Percentiles rank a stretch among this genome's conserved stretches.
phyloP scores from a whole-genome alignment of 2,329 filamentous ascomycete genomes.

The Colletotrichum eremochloae region DNA sequence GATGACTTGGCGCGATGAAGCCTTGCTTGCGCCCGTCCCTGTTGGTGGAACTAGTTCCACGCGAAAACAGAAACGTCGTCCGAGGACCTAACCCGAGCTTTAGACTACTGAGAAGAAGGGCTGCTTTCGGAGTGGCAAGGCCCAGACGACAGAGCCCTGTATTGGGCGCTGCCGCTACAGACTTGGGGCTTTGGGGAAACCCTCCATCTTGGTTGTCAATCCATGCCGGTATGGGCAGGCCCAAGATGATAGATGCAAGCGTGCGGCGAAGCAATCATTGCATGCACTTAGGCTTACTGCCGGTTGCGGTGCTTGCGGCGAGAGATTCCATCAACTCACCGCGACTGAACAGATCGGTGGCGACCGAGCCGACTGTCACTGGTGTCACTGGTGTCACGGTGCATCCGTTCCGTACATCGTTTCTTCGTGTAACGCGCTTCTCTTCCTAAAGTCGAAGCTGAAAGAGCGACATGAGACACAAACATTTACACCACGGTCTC shows the following conservation, averaged over 20 bases:
- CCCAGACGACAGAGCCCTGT: not conserved
- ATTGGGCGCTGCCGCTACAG: slow-evolving; percentile 2
- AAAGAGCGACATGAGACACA: slow-evolving; percentile 21
- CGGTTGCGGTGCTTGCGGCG: slow-evolving; percentile 5
- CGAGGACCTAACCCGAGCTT: not conserved
- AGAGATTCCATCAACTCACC: not conserved
- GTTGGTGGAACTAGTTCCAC: not conserved
- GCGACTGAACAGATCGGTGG: not conserved
- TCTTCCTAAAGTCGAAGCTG: slow-evolving; percentile 23
- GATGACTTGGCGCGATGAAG: not conserved
- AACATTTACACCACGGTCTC: slow-evolving; percentile 12
- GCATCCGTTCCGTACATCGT: slow-evolving; percentile 4
- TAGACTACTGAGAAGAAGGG: not conserved
- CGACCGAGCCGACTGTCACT: not conserved
- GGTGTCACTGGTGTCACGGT: slow-evolving; percentile 9
- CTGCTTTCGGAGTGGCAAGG: not conserved
- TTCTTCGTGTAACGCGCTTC: slow-evolving; percentile 16
- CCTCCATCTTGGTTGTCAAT: not conserved
- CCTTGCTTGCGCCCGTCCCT: not conserved
- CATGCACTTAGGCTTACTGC: not conserved
- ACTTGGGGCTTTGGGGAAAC: not conserved
- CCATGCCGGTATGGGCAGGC: not conserved
- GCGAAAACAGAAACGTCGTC: slow-evolving; percentile 2
- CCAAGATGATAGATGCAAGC: slow-evolving; percentile 4
- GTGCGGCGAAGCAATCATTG: slow-evolving; percentile 23